These are phyloP conservation scores for Middelhovenomyces tepae DNA, from an alignment of 805 yeast species.

Conservation along the genomic window DNA sequence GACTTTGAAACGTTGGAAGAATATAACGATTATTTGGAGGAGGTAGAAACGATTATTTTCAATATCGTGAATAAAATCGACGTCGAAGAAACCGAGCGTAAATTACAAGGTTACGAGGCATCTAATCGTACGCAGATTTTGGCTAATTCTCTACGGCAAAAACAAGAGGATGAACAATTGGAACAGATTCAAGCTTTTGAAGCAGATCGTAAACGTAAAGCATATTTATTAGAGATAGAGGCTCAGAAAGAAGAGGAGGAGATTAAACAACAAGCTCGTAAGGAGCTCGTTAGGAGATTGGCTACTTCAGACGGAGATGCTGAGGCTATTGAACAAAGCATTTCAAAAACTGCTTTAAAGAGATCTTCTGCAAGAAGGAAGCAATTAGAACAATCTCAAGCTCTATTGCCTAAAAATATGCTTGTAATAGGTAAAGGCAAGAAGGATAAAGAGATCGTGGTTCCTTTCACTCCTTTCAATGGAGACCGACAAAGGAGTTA, in stretches of 20 bases:
- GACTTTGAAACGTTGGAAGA: constrained; percentile 56
- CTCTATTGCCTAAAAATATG: constrained; percentile 20
- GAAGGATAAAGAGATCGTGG: constrained; percentile 26
- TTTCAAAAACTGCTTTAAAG: constrained; percentile 46
- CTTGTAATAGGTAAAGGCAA: constrained; percentile 7
- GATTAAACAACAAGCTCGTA: constrained; percentile 35
- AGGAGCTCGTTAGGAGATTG: constrained; percentile 47
- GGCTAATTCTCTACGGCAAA: constrained; percentile 64
- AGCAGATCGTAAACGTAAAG: constrained; percentile 49
- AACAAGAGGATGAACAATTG: constrained; percentile 61
- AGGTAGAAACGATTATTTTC: constrained; percentile 71
- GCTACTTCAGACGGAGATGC: constrained; percentile 37
- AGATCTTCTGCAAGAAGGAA: constrained; percentile 56
- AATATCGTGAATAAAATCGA: constrained; percentile 65
- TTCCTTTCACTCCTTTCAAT: constrained; percentile 89
- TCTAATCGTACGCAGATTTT: constrained; percentile 67
- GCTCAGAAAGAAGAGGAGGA: constrained; percentile 48
- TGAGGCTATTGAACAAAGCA: constrained; percentile 42
- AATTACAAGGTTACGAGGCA: constrained; percentile 53
- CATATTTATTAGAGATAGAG: constrained; percentile 48
- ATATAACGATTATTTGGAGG: constrained; percentile 74
- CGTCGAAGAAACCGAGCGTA: constrained; percentile 56
- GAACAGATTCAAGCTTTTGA: constrained; percentile 58
- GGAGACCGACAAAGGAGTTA: constrained; percentile 66
- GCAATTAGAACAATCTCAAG: constrained; percentile 27